These are phyloP conservation scores for Rhynchospora breviuscula DNA, from an alignment of 176 grass and related monocot species.

Conservation along the genomic window DNA sequence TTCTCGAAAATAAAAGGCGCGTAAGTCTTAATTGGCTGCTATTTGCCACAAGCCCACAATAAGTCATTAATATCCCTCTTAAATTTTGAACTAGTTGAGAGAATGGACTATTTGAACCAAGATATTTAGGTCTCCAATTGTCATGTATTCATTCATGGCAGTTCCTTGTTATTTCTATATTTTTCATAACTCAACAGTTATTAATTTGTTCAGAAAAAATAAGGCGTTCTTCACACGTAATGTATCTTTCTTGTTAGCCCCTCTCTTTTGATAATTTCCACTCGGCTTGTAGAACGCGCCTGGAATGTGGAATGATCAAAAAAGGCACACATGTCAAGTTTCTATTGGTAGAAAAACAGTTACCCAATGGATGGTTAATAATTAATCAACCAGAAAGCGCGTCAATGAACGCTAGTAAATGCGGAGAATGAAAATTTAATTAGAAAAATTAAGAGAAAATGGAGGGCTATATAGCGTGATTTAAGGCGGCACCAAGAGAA, in stretches of 20 bases:
- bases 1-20: background rate
- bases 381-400: background rate
- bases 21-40: background rate
- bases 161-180: too few species aligned
- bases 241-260: background rate
- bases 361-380: background rate
- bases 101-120: background rate
- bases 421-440: background rate
- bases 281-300: background rate
- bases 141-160: too few species aligned
- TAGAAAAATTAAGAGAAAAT: background rate
- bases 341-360: background rate
- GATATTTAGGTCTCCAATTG: too few species aligned
- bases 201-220: background rate
- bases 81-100: background rate
- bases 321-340: background rate
- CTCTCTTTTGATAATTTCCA: background rate
- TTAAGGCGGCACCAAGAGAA: background rate
- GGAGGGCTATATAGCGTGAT: background rate
- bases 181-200: background rate
- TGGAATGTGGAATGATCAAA: background rate
- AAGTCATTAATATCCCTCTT: background rate
- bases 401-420: background rate
- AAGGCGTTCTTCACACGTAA: background rate
- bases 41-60: background rate